phyloP scores from a whole-genome alignment of 2,329 filamentous ascomycete genomes.

The Colletotrichum costaricense region DNA sequence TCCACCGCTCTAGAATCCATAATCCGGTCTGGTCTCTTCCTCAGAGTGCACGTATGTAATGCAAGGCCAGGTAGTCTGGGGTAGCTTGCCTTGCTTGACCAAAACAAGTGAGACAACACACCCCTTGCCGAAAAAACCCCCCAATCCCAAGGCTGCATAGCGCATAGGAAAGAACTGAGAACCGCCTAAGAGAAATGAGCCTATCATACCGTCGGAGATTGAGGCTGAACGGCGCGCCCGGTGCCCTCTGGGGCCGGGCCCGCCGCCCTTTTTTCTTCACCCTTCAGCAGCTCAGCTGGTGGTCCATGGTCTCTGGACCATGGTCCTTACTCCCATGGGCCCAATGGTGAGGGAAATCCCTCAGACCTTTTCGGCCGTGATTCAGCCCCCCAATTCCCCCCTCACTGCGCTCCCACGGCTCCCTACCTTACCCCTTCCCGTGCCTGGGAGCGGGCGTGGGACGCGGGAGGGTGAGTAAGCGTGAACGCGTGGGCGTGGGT shows the following conservation, averaged over 20 bases:
- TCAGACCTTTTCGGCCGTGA: constrained; percentile 24
- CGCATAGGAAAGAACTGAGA: neutral
- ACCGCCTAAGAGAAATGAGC: neutral
- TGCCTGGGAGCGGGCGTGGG: too few relatives aligned
- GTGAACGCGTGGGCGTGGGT: neutral
- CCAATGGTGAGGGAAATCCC: neutral
- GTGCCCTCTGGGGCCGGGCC: neutral
- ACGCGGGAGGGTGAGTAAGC: neutral
- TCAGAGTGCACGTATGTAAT: too few relatives aligned
- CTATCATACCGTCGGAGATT: neutral
- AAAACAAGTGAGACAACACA: neutral
- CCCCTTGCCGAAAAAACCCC: neutral
- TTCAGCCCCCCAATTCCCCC: neutral
- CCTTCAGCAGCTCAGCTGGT: neutral
- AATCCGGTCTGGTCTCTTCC: too few relatives aligned
- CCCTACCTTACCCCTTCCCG: neutral
- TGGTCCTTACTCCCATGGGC: neutral
- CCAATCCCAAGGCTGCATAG: neutral
- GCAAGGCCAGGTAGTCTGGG: neutral
- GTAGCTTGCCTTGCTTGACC: neutral
- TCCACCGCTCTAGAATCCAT: too few relatives aligned
- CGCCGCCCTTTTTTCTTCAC: neutral
- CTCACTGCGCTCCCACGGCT: too few relatives aligned
- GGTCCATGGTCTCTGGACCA: neutral
- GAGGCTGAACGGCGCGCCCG: constrained; percentile 4